A percentile compares a stretch with the other conserved stretches of the same genome.
These are phyloP conservation scores for Pyricularia pennisetigena DNA, from an alignment of 2,329 filamentous ascomycete species.

Conservation along the genomic window DNA sequence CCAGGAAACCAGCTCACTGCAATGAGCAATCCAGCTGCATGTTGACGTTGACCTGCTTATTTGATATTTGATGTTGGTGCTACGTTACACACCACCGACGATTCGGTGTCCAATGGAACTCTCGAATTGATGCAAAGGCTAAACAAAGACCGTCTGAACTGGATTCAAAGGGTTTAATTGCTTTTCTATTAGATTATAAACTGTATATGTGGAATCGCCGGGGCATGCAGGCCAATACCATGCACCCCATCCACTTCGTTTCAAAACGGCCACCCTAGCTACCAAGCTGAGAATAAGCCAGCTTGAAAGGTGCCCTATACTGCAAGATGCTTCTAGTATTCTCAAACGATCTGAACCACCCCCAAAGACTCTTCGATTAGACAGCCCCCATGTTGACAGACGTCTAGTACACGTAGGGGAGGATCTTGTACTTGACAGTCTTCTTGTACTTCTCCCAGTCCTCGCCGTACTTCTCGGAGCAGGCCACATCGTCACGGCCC, in stretches of 20 bases:
- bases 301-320: not conserved
- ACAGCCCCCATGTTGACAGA: not conserved
- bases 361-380: not conserved
- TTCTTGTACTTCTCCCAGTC: slow-evolving; percentile 88
- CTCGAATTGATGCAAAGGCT: no score
- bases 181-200: not conserved
- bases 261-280: not conserved
- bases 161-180: no score
- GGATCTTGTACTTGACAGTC: slow-evolving; percentile 69
- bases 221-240: not conserved
- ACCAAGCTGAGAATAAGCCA: not conserved
- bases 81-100: no score
- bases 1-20: no score
- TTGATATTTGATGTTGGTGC: no score
- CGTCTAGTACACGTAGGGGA: slow-evolving; percentile 71
- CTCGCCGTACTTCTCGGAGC: slow-evolving; percentile 78
- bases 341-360: not conserved
- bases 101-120: no score
- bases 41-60: no score
- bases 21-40: no score
- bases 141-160: no score
- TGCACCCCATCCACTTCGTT: not conserved
- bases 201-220: not conserved
- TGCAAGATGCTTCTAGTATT: not conserved
- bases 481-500: slow-evolving; percentile 83